Conservation (phyloP, 345 rosid species). For the Populus davidiana region DNA sequence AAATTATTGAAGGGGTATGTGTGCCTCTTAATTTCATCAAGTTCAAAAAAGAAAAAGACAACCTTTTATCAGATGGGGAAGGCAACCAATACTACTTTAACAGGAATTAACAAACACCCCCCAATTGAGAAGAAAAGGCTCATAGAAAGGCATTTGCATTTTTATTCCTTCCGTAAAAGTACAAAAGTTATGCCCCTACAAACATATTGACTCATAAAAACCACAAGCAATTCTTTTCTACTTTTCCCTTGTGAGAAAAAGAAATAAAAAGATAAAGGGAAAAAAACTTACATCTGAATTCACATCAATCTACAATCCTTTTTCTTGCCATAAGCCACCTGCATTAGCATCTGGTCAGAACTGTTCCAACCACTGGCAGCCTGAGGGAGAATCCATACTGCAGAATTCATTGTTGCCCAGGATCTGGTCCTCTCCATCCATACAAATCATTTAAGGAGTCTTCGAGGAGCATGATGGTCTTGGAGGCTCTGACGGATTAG, state of each 20-base stretch:
- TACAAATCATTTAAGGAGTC: conserved; percentile 22
- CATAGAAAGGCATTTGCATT: background rate
- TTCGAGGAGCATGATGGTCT: background rate
- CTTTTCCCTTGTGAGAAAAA: background rate
- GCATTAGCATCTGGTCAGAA: conserved; percentile 36
- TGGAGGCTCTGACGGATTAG: conserved; percentile 1
- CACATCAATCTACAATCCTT: conserved; percentile 22
- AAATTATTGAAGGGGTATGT: background rate
- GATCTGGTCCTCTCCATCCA: conserved; percentile 31
- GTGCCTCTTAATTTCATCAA: background rate
- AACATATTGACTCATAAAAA: conserved; percentile 30
- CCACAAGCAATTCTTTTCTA: conserved; percentile 5
- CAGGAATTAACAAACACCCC: background rate
- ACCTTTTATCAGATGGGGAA: background rate
- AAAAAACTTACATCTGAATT: conserved; percentile 26
- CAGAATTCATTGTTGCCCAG: conserved; percentile 28
- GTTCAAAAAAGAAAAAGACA: too few species aligned
- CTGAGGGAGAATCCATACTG: conserved; percentile 16
- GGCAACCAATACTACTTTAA: background rate
- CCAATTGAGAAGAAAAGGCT: background rate
- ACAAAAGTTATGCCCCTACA: conserved; percentile 9
- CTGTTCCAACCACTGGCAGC: conserved; percentile 32
- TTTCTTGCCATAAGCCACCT: conserved; percentile 21
- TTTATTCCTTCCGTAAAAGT: background rate
- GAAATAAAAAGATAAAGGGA: conserved; percentile 1